phyloP scores from a whole-genome alignment of 2,329 filamentous ascomycete species.

The Beauveria australis region DNA sequence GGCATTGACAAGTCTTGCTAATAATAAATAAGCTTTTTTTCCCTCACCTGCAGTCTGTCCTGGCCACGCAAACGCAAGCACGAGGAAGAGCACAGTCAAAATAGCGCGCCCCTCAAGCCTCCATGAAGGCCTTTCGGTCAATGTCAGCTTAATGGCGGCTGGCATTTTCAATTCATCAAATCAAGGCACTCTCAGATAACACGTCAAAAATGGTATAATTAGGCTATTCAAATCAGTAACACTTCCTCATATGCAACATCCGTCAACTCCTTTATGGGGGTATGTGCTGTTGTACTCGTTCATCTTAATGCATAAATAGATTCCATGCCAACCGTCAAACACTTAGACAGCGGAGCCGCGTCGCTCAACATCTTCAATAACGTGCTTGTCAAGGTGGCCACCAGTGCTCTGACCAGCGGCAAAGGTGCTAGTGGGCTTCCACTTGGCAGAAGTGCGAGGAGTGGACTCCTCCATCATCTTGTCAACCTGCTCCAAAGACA shows the following conservation, averaged over 20 bases:
- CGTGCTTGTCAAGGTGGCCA: constrained; percentile 23
- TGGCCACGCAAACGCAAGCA: too few species aligned
- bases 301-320: constrained; percentile 6
- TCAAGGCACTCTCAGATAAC: not conserved
- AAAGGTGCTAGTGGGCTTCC: constrained; percentile 65
- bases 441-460: constrained; percentile 67
- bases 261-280: not conserved
- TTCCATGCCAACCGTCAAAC: not conserved
- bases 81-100: too few species aligned
- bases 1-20: too few species aligned
- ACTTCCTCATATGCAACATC: not conserved
- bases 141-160: too few species aligned
- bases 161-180: not conserved
- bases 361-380: constrained; percentile 22
- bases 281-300: constrained; percentile 7
- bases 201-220: not conserved
- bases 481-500: constrained; percentile 72
- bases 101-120: too few species aligned
- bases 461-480: constrained; percentile 84
- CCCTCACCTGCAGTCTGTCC: too few species aligned
- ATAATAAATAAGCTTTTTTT: too few species aligned
- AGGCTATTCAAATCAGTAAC: not conserved
- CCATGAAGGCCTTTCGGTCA: too few species aligned
- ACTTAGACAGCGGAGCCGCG: constrained; percentile 24
- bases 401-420: constrained; percentile 40